Percentiles rank a stretch among this genome's conserved stretches.
Evolutionary conservation across 2,329 filamentous ascomycete genomes (phyloP).

Genomic region (Curvularia sp.): DNA sequence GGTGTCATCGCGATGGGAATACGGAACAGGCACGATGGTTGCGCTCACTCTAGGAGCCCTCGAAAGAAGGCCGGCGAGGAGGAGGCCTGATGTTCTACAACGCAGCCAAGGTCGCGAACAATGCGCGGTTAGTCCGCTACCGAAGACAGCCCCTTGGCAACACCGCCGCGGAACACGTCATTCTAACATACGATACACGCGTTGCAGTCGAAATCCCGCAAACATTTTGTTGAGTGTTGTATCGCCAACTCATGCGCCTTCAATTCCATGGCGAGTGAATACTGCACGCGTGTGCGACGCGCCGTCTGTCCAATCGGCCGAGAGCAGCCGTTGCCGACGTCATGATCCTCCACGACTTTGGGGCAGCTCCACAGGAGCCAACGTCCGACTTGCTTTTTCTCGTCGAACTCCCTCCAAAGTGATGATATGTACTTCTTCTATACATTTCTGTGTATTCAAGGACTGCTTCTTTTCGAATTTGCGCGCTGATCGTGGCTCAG

Average conservation of each 20-base stretch:
- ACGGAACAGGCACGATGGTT: neutral
- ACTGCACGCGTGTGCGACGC: slow-evolving; percentile 2
- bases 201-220: neutral
- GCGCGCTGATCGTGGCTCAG: neutral
- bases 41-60: slow-evolving; percentile 10
- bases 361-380: slow-evolving; percentile 1
- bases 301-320: slow-evolving; percentile 11
- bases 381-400: neutral
- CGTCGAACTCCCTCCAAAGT: no score
- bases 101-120: slow-evolving; percentile 7
- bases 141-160: neutral
- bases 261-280: neutral
- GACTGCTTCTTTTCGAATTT: neutral
- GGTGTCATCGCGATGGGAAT: slow-evolving; percentile 21
- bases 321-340: slow-evolving; percentile 3
- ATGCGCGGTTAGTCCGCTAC: slow-evolving; percentile 1
- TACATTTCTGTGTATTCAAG: neutral
- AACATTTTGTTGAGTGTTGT: neutral
- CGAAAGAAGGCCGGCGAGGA: slow-evolving; percentile 11
- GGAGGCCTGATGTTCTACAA: slow-evolving; percentile 7
- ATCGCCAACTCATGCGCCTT: neutral
- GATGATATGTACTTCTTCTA: neutral
- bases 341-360: slow-evolving; percentile 2
- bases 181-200: neutral
- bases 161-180: neutral